These are phyloP conservation scores for Monocercomonoides exilis DNA, from an alignment of 78 protist species.

Conservation along the genomic window DNA sequence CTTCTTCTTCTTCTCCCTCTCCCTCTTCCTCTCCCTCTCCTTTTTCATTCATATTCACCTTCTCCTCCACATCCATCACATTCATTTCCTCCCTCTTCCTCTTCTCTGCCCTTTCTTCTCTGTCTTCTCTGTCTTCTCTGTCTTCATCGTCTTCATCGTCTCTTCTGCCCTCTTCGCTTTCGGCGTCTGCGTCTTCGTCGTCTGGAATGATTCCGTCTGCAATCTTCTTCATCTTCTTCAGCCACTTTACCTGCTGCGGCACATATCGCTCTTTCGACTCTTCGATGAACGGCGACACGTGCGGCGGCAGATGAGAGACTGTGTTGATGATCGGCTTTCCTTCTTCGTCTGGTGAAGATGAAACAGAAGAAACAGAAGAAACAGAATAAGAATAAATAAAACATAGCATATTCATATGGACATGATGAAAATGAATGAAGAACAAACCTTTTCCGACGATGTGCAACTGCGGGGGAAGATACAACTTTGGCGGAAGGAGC, in stretches of 20 bases:
- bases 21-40: too few relatives aligned
- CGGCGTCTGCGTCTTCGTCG: background rate
- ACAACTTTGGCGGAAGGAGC: background rate
- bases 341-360: background rate
- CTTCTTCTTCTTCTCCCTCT: background rate
- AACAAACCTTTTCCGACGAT: too few relatives aligned
- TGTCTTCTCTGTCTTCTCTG: background rate
- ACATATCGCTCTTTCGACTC: background rate
- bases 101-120: background rate
- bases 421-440: too few relatives aligned
- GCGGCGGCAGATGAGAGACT: background rate
- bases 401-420: too few relatives aligned
- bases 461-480: background rate
- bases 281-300: constrained; percentile 3
- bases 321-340: background rate
- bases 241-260: background rate
- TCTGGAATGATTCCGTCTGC: background rate
- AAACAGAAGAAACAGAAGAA: too few relatives aligned
- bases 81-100: background rate
- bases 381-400: too few relatives aligned
- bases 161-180: background rate
- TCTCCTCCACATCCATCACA: background rate
- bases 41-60: background rate
- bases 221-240: background rate
- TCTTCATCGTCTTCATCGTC: background rate